phyloP scores from a whole-genome alignment of 2,329 filamentous ascomycete species.

The Curvularia eragrostidis region DNA sequence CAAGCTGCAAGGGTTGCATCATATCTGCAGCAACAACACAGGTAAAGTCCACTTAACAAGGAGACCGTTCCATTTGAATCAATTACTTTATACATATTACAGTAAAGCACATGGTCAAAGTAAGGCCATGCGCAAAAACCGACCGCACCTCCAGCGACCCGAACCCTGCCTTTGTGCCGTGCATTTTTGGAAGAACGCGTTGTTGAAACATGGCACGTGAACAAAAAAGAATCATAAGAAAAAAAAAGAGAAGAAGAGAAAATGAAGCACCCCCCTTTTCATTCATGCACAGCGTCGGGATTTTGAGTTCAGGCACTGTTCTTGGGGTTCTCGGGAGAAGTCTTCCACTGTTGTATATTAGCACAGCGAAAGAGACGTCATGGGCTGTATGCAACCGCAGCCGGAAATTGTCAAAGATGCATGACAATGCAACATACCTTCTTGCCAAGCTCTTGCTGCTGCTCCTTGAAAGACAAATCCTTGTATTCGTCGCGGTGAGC shows the following conservation, averaged over 20 bases:
- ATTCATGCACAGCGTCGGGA: neutral
- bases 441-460: conserved; percentile 48
- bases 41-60: conserved; percentile 23
- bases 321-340: conserved; percentile 47
- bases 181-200: conserved; percentile 2
- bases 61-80: conserved; percentile 10
- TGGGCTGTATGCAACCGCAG: neutral
- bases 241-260: neutral
- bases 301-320: conserved; percentile 28
- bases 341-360: conserved; percentile 42
- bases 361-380: neutral
- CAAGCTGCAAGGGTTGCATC: conserved; percentile 31
- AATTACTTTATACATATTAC: conserved; percentile 39
- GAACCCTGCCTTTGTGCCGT: conserved; percentile 5
- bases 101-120: conserved; percentile 20
- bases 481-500: conserved; percentile 46
- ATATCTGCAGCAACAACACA: conserved; percentile 32
- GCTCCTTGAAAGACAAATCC: conserved; percentile 42
- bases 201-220: neutral
- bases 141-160: conserved; percentile 5
- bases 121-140: conserved; percentile 17
- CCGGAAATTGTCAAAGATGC: neutral
- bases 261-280: neutral
- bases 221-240: neutral
- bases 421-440: conserved; percentile 31